Base-by-base conservation (phyloP, 2,329 filamentous ascomycete species). In the Pseudogymnoascus sp. region DNA sequence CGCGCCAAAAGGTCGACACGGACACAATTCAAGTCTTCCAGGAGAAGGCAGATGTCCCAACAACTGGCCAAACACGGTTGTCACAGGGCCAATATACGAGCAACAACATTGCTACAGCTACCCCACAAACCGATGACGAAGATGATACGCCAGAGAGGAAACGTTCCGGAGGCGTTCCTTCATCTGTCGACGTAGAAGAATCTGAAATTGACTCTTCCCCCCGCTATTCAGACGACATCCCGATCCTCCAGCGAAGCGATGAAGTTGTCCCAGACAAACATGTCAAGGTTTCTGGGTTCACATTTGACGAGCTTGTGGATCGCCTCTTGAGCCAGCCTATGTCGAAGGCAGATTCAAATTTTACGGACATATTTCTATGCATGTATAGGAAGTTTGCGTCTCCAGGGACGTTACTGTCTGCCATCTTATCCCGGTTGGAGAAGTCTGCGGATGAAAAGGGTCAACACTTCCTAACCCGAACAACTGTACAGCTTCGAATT, bases 321-420 rank as follows among this genome's bases (percentile, higher is more conserved):
- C 87, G 91, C n/a, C 80, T 99, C 39, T 80, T 97, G 22, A 82
- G 87, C 0, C 83, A 90, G 64, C 89, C 90, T 35, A 87, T 93
- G 76, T 91, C 90, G 28, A 91, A 90, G 70, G 82, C 87, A n/a
- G 94, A 97, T 70, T 81, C 83, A 62, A 96, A 96, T 73, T 99
- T 97, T 70, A 83, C 84, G 1, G 85, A 91, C 47, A 86, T 96
- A 16, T 97, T 97, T 69, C 79, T 97, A 30, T 96, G 93, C 65
- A 78, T 97, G 12, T 97, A 97, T 74, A 88, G 94, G 64, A 95
- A 94, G 72, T 97, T 99, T 71, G 89, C 91, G 3, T 84, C 92
- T 1, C 94, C 94, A 0, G 81, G 83, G 8, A 82, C 88, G 65
- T 80, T 99, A 4, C 84, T 97, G 59, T 82, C 86, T 39, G 86